These are phyloP conservation scores for Calonectria honghensis DNA, from an alignment of 2,329 filamentous ascomycete genomes.

Conservation along the genomic window DNA sequence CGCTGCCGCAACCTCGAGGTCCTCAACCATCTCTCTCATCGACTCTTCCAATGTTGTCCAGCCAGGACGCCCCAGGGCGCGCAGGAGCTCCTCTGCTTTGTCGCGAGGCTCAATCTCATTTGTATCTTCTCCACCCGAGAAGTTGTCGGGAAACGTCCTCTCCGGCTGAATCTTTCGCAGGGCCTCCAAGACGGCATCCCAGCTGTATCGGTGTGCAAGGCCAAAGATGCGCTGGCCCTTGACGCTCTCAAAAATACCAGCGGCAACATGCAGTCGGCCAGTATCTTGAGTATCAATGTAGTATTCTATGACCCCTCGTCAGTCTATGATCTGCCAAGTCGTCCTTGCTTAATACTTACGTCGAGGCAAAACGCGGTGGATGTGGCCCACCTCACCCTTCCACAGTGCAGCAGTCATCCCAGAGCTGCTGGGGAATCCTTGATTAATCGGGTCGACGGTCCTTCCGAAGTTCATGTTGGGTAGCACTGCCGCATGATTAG, in stretches of 20 bases:
- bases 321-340: accelerated
- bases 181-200: conserved; percentile 62
- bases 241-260: conserved; percentile 66
- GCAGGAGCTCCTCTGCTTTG: conserved; percentile 25
- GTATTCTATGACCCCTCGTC: conserved; percentile 60
- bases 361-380: conserved; percentile 3
- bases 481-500: conserved; percentile 45
- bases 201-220: conserved; percentile 68
- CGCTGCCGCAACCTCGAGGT: background rate
- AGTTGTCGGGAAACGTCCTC: conserved; percentile 51
- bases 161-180: conserved; percentile 50
- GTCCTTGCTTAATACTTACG: conserved; percentile 21
- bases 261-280: conserved; percentile 72
- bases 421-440: conserved; percentile 52
- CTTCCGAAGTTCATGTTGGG: conserved; percentile 56
- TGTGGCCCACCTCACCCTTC: conserved; percentile 39
- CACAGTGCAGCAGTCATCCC: conserved; percentile 47
- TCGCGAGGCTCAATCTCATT: conserved; percentile 32
- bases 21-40: background rate
- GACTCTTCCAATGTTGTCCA: conserved; percentile 32
- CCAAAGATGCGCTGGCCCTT: conserved; percentile 72
- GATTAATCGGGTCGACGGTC: conserved; percentile 45
- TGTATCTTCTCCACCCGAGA: conserved; percentile 41
- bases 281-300: conserved; percentile 68
- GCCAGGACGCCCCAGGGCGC: conserved; percentile 17